Conservation (phyloP, 2,329 filamentous ascomycete species). For the Fusarium guadeloupense region DNA sequence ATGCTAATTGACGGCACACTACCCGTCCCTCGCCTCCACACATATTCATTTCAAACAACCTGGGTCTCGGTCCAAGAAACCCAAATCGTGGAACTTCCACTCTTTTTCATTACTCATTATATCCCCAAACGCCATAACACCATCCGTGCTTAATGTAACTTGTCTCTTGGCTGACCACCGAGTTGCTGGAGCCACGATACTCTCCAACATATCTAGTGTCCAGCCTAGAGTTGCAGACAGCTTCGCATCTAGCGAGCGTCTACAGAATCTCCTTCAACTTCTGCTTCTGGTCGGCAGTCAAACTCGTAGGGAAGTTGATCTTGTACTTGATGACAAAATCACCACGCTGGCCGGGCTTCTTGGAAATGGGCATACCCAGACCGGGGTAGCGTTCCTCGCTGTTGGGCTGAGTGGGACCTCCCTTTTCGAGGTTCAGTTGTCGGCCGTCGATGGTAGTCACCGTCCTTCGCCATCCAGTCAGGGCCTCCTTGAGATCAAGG, state of each 20-base stretch:
- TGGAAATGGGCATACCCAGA: slow-evolving; percentile 94
- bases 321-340: slow-evolving; percentile 91
- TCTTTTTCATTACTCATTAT: slow-evolving; percentile 40
- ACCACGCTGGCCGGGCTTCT: slow-evolving; percentile 84
- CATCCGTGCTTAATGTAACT: slow-evolving; percentile 22
- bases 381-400: slow-evolving; percentile 83
- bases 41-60: slow-evolving; percentile 5
- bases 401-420: slow-evolving; percentile 85
- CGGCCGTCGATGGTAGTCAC: slow-evolving; percentile 93
- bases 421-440: slow-evolving; percentile 80
- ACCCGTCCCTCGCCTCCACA: neutral
- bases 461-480: slow-evolving; percentile 94
- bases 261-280: slow-evolving; percentile 81
- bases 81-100: slow-evolving; percentile 2
- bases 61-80: neutral
- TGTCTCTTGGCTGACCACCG: neutral
- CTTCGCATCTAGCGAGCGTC: slow-evolving; percentile 19
- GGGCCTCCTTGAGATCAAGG: slow-evolving; percentile 88
- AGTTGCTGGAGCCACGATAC: neutral
- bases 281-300: slow-evolving; percentile 82
- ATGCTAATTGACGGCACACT: slow-evolving; percentile 18
- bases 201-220: neutral
- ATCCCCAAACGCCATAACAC: slow-evolving; percentile 39
- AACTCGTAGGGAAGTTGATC: slow-evolving; percentile 85
- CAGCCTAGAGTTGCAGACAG: slow-evolving; percentile 2